phyloP scores from a whole-genome alignment of 768 basidiomycete species.

The Boletus fagicola region DNA sequence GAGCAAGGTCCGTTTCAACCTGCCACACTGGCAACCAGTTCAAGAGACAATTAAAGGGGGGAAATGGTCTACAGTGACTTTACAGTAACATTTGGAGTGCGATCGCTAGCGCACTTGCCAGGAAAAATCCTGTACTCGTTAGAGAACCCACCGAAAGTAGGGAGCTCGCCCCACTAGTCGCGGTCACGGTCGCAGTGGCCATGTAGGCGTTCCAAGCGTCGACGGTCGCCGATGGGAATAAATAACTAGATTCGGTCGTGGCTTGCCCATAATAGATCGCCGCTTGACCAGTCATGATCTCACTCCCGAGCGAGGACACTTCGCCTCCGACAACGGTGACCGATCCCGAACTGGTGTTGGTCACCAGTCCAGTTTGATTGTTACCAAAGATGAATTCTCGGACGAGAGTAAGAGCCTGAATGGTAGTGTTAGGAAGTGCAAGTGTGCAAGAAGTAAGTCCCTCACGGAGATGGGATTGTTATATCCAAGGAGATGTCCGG shows the following conservation, averaged over 20 bases:
- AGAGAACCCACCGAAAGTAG: not conserved
- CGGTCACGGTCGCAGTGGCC: conserved; percentile 35
- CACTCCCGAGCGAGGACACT: conserved; percentile 43
- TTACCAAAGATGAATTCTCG: conserved; percentile 36
- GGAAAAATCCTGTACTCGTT: not conserved
- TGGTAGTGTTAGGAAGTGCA: not conserved
- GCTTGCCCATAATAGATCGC: conserved; percentile 54
- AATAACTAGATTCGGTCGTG: conserved; percentile 48
- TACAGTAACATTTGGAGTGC: not conserved
- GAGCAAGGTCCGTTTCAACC: too few species aligned
- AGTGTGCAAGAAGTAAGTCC: conserved; percentile 11
- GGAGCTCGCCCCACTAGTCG: conserved; percentile 1
- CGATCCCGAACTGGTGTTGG: conserved; percentile 23
- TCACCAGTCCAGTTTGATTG: conserved; percentile 58
- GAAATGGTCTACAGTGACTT: not conserved
- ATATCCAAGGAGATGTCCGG: conserved; percentile 38
- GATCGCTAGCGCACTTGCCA: not conserved
- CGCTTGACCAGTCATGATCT: conserved; percentile 51
- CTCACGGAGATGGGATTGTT: conserved; percentile 43
- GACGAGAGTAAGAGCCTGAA: conserved; percentile 54
- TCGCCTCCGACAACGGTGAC: conserved; percentile 48
- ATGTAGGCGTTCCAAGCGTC: conserved; percentile 59
- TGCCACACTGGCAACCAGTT: too few species aligned
- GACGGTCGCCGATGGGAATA: conserved; percentile 54
- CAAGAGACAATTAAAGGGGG: too few species aligned